phyloP scores from a whole-genome alignment of 2,329 filamentous ascomycete species.

The Colletotrichum endophyticum region DNA sequence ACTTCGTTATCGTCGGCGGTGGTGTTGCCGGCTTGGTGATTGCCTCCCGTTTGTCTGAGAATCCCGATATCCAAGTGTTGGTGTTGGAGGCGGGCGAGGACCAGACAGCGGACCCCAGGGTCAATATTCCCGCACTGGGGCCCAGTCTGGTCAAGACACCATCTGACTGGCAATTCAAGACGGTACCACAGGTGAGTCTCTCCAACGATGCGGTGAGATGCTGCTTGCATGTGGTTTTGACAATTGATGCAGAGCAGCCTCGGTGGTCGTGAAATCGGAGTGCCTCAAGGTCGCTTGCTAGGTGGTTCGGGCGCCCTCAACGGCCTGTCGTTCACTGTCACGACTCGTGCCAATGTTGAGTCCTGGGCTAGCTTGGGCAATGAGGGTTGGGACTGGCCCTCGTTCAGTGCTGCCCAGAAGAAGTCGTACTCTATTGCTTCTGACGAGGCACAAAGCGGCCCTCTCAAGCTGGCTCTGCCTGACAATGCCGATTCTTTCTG shows the following conservation, averaged over 20 bases:
- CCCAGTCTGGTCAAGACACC: conserved; percentile 27
- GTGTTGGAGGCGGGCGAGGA: conserved; percentile 34
- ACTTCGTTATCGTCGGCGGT: conserved; percentile 20
- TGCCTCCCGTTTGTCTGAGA: conserved; percentile 21
- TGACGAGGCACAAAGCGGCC: conserved; percentile 1
- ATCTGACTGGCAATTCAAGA: conserved; percentile 29
- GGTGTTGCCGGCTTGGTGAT: conserved; percentile 20
- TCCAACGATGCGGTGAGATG: background rate
- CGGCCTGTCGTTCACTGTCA: conserved; percentile 25
- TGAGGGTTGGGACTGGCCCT: conserved; percentile 29
- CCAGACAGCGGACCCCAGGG: conserved; percentile 26
- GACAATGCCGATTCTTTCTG: conserved; percentile 15
- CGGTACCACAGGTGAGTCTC: conserved; percentile 26
- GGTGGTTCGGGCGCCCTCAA: conserved; percentile 35
- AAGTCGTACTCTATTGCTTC: conserved; percentile 11
- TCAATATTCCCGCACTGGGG: conserved; percentile 29
- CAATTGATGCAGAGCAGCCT: conserved; percentile 5
- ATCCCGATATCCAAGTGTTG: conserved; percentile 23
- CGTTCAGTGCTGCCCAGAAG: conserved; percentile 18
- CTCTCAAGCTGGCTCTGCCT: conserved; percentile 23
- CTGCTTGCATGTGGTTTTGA: background rate
- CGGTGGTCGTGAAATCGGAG: conserved; percentile 20
- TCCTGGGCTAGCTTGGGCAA: conserved; percentile 32
- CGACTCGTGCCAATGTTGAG: conserved; percentile 26
- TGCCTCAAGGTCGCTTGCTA: conserved; percentile 25